Conservation (phyloP, 176 grass and related monocot species). For the Elaeis guineensis region DNA sequence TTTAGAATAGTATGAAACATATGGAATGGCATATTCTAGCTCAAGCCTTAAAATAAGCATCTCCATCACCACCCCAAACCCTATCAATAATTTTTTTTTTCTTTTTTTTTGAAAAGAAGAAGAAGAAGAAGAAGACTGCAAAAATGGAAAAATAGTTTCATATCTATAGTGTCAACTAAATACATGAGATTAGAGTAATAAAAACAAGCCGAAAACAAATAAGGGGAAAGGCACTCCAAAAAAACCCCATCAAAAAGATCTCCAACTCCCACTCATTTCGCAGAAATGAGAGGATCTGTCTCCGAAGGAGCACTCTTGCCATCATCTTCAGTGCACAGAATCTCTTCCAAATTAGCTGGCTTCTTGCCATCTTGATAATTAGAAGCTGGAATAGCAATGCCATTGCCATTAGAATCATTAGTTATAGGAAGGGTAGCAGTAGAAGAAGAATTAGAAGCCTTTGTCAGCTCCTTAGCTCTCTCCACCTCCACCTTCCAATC, state of each 20-base stretch:
- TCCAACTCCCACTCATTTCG: too few relatives aligned
- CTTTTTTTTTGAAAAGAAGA: too few relatives aligned
- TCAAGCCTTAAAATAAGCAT: too few relatives aligned
- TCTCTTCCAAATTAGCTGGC: neutral
- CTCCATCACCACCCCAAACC: too few relatives aligned
- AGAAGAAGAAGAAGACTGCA: too few relatives aligned
- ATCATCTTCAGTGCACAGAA: neutral
- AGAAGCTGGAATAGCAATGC: neutral
- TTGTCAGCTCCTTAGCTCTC: conserved; percentile 1
- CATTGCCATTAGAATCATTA: neutral
- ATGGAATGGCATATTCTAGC: too few relatives aligned
- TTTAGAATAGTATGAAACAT: too few relatives aligned
- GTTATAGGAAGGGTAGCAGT: neutral
- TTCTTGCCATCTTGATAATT: neutral
- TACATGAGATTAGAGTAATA: too few relatives aligned
- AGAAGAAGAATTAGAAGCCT: neutral
- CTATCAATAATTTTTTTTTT: too few relatives aligned
- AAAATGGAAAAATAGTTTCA: too few relatives aligned
- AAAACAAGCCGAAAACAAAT: too few relatives aligned
- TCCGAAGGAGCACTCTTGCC: neutral
- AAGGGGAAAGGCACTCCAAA: neutral
- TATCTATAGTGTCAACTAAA: too few relatives aligned
- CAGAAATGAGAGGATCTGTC: conserved; percentile 5
- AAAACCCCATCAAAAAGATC: neutral
- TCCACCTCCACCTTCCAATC: neutral